Evolutionary conservation across 441 rosid genomes (phyloP).

Genomic region (Manihot esculenta): DNA sequence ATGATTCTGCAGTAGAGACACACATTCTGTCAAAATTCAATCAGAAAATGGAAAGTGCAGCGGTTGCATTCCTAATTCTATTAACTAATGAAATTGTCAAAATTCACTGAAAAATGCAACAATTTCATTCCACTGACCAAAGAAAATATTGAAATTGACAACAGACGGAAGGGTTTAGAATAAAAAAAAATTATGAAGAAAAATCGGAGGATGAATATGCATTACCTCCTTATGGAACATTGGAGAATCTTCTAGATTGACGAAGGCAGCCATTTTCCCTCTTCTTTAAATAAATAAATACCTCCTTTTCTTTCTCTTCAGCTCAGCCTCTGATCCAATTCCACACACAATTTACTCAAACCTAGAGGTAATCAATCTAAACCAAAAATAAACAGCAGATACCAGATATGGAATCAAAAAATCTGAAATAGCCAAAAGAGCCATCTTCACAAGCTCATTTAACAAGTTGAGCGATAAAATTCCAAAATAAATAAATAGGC

Average conservation of each 20-base stretch:
- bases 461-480: no score
- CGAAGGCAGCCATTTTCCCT: conserved; percentile 51
- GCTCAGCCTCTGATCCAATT: neutral
- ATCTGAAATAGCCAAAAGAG: no score
- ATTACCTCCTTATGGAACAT: conserved; percentile 84
- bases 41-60: neutral
- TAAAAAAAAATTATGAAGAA: neutral
- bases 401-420: no score
- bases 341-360: neutral
- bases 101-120: no score
- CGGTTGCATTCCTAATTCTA: neutral
- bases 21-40: conserved; percentile 2
- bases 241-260: conserved; percentile 85
- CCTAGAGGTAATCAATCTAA: no score
- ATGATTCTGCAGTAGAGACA: neutral
- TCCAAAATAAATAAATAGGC: no score
- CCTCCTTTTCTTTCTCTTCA: neutral
- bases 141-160: neutral
- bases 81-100: neutral
- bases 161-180: neutral
- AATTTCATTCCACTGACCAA: neutral
- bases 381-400: no score
- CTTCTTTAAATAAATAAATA: neutral
- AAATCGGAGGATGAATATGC: neutral
- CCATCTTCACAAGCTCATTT: no score